Evolutionary conservation across 2,329 filamentous ascomycete species (phyloP), one percentile per base, ranked within the genome.

Genomic region (Cucurbitaria berberidis): DNA sequence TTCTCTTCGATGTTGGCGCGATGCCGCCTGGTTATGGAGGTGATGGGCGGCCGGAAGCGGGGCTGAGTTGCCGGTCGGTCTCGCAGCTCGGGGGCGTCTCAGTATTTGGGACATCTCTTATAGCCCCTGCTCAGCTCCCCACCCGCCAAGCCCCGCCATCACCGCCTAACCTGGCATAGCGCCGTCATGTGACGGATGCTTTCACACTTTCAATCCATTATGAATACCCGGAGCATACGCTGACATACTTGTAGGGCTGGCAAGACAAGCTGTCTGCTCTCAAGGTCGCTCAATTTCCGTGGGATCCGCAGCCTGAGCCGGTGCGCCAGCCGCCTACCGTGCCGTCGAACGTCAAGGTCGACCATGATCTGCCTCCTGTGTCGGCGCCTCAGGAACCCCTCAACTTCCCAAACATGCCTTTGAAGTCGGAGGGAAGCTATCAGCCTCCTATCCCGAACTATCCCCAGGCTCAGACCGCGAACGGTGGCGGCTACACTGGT

Each of bases 221-320:
- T 46, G 34, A 13, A 24, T 15, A 40, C 22, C 22, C 43, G n/a
- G 30, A 51, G 41, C 30, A 52, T 34, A 51, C 51, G 51, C 60
- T 63, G 53, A 66, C 69, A 67, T 45, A 47, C 18, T 42, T 30
- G 24, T 47, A 98, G 93, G 90, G 88, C 78, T 99, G 95, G 95
- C 93, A 98, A 81, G 83, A 88, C 67, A 97, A 96, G 77, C 83
- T 99, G 30, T 89, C 93, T 1, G 86, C 87, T 64, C 86, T 96
- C 62, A 86, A 89, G 62, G 89, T 98, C 57, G 95, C 95, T 54
- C 81, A 85, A 51, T 97, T 98, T 74, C 93, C 95, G 10, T 99
- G 95, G 95, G 95, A 99, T 72, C 93, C 95, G 38, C 88, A 70
- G 48, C 70, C 69, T 19, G 70, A 73, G 51, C 87, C 89, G 46